Evolutionary conservation across 2,329 filamentous ascomycete species (phyloP), one percentile per base, ranked within the genome.

Genomic region (Exophiala lecanii-corni): DNA sequence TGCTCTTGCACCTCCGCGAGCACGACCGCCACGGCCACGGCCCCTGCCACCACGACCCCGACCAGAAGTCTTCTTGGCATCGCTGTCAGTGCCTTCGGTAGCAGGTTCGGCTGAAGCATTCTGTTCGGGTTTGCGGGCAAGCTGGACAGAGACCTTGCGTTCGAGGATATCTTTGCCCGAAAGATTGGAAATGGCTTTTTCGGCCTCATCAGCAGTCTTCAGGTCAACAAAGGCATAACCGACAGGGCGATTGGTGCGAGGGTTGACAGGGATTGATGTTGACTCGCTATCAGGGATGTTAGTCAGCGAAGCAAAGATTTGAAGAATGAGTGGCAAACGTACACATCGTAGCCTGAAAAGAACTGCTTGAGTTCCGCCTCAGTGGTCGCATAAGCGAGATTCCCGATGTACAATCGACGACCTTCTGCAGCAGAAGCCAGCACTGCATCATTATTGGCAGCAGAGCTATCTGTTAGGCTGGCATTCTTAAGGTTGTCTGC

Each of bases 301-400:
- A 12, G 23, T 25, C 31, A 43, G 30, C 23, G 9, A 25, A 10
- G 25, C 25, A 18, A 15, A 72, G 55, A 36, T 9, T 7, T n/a
- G 16, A 28, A 16, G 13, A 9, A 39, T 21, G 31, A 43, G 38
- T 44, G 55, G 42, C 50, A 43, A 45, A 86, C 91, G 80, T 81
- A 98, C 92, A 98, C 88, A 78, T 92, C 85, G 80, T 95, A 97
- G 73, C 84, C 86, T 80, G 92, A 91, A 85, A 98, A 98, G 81
- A 98, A 98, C 63, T 92, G 86, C 80, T 94, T 95, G 81, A 98
- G 88, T 84, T 96, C 89, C 84, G 86, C 92, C 86, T 97, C 92
- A 71, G 89, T 95, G 83, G 92, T 97, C 84, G 91, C 89, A 73
- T 98, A 98, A 65, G 92, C 92, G 82, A 98, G 86, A 80, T 98